Evolutionary conservation across 306 rosid species (phyloP).

Genomic region (Ceratonia siliqua): DNA sequence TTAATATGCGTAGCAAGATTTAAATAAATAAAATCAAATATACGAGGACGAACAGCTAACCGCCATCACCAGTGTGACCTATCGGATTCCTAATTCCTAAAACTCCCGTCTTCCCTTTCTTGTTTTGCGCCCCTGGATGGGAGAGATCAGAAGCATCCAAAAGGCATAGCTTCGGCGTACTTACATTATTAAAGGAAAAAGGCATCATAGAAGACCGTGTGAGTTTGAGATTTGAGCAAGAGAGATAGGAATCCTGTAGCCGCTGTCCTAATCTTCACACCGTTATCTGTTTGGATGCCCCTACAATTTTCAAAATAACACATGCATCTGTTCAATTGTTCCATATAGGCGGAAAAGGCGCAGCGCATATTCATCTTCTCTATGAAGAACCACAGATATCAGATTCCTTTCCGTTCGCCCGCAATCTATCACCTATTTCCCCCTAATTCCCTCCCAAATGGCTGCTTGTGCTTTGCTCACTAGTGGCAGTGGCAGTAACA

Average conservation of each 20-base stretch:
- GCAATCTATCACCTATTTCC: background rate
- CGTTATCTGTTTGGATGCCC: constrained; percentile 73
- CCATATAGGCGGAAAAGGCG: background rate
- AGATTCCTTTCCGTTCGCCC: background rate
- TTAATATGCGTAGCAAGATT: constrained; percentile 17
- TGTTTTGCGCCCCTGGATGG: constrained; percentile 35
- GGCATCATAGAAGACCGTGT: constrained; percentile 81
- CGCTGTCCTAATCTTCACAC: constrained; percentile 77
- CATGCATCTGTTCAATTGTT: constrained; percentile 31
- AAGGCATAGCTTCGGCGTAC: constrained; percentile 30
- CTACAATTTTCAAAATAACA: constrained; percentile 12
- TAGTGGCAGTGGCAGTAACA: background rate
- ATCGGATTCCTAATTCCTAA: too few relatives aligned
- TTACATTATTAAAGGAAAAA: constrained; percentile 19
- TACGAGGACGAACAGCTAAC: constrained; percentile 59
- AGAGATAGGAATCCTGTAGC: constrained; percentile 55
- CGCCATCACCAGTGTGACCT: constrained; percentile 46
- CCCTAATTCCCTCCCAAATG: constrained; percentile 37
- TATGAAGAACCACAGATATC: background rate
- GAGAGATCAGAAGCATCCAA: constrained; percentile 63
- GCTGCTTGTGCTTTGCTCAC: constrained; percentile 65
- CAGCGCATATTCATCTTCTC: background rate
- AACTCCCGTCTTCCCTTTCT: constrained; percentile 32
- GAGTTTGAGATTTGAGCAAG: constrained; percentile 38
- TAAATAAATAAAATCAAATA: constrained; percentile 40